phyloP scores from a whole-genome alignment of 1,284 basidiomycete genomes.

The Jaminaea rosea region DNA sequence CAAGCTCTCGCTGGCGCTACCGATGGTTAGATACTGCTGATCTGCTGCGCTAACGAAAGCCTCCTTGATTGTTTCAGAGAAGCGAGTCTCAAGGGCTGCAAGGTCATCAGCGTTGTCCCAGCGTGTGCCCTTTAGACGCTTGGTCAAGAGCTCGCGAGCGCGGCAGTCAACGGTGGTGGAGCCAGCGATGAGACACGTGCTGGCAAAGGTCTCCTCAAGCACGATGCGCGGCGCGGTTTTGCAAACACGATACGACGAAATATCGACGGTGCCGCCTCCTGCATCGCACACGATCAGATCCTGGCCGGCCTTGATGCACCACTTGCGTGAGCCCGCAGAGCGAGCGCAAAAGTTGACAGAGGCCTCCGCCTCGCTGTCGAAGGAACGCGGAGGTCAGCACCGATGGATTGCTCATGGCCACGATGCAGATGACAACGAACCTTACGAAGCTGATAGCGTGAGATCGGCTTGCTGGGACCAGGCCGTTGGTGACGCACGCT shows the following conservation, averaged over 20 bases:
- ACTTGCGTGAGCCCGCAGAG: neutral
- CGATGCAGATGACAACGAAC: too few relatives aligned
- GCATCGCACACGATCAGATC: conserved; percentile 10
- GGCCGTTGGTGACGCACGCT: conserved; percentile 6
- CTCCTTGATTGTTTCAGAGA: conserved; percentile 10
- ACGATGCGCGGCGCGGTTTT: conserved; percentile 1
- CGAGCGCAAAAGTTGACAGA: conserved; percentile 6
- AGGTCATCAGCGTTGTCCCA: conserved; percentile 9
- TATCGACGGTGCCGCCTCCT: conserved; percentile 10
- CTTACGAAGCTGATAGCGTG: too few relatives aligned
- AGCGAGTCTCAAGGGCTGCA: conserved; percentile 1
- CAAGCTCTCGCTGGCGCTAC: conserved; percentile 1
- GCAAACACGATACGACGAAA: conserved; percentile 7
- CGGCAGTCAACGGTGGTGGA: conserved; percentile 9
- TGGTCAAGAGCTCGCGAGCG: conserved; percentile 4
- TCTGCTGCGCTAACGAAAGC: conserved; percentile 2
- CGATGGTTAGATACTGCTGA: conserved; percentile 5
- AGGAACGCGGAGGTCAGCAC: too few relatives aligned
- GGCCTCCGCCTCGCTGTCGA: conserved; percentile 10
- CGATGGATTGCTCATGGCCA: too few relatives aligned
- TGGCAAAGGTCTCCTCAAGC: conserved; percentile 3
- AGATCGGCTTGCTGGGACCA: conserved; percentile 6
- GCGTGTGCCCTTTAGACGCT: conserved; percentile 6
- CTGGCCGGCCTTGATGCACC: conserved; percentile 3
- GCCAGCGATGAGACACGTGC: conserved; percentile 10